Percentiles rank a stretch among this genome's conserved stretches.
These are phyloP conservation scores for Achlya hypogyna DNA, from an alignment of 352 stramenopile genomes.

Conservation along the genomic window DNA sequence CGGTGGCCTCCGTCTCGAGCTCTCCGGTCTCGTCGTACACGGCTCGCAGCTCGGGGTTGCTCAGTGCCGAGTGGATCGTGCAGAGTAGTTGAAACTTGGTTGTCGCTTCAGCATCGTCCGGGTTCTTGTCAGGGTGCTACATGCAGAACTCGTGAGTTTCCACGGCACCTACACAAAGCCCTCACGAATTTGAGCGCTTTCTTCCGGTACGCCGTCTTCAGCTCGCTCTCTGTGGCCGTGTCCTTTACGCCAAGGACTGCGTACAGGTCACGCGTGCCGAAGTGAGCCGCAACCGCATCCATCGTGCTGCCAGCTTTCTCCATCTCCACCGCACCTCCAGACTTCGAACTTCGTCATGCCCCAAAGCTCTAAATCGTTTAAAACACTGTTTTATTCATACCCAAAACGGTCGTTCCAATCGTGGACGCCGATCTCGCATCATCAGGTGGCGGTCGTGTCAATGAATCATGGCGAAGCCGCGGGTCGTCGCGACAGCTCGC, in stretches of 20 bases:
- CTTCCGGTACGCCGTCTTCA: conserved; percentile 61
- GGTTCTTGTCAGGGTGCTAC: conserved; percentile 88
- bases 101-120: conserved; percentile 57
- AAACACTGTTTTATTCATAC: not conserved
- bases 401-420: not conserved
- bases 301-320: conserved; percentile 27
- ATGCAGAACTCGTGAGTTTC: not conserved
- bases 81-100: conserved; percentile 83
- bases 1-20: conserved; percentile 28
- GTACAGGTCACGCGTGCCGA: conserved; percentile 69
- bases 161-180: not conserved
- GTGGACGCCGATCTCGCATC: no score
- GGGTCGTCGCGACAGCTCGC: no score
- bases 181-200: conserved; percentile 59
- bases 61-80: conserved; percentile 79
- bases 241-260: conserved; percentile 52
- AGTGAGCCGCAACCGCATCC: conserved; percentile 42
- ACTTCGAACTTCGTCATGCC: not conserved
- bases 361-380: not conserved
- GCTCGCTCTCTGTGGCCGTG: conserved; percentile 52
- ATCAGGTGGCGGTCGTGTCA: no score
- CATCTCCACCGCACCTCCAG: not conserved
- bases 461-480: no score
- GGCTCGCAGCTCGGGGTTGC: conserved; percentile 52
- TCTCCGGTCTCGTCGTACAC: conserved; percentile 82